These are phyloP conservation scores for Amanita brunnescens DNA, from an alignment of 768 basidiomycete species.

Conservation along the genomic window DNA sequence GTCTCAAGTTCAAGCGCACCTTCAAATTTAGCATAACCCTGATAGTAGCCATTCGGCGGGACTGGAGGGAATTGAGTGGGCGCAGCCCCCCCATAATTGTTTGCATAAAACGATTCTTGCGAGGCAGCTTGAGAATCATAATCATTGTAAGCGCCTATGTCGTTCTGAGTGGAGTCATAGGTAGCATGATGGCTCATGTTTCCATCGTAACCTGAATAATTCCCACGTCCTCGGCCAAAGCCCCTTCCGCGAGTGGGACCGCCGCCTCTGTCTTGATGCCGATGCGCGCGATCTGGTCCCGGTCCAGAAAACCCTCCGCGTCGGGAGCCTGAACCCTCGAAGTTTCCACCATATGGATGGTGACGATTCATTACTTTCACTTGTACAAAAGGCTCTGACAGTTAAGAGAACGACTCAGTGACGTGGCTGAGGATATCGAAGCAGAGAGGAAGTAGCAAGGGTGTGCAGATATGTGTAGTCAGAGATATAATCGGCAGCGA, in stretches of 20 bases:
- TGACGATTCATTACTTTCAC: constrained; percentile 70
- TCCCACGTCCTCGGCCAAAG: constrained; percentile 26
- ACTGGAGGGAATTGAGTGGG: constrained; percentile 44
- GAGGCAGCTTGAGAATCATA: constrained; percentile 47
- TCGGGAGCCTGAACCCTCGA: constrained; percentile 41
- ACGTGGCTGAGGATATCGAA: constrained; percentile 22
- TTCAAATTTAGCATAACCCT: constrained; percentile 64
- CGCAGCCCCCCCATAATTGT: constrained; percentile 44
- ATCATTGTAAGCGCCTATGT: constrained; percentile 58
- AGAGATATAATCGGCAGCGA: constrained; percentile 3
- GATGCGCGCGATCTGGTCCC: constrained; percentile 68
- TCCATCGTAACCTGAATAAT: constrained; percentile 48
- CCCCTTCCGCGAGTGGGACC: constrained; percentile 35
- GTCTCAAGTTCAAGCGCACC: constrained; percentile 80
- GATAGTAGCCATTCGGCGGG: constrained; percentile 42
- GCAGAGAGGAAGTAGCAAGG: not conserved
- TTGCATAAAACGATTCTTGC: constrained; percentile 64
- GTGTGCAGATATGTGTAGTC: constrained; percentile 8
- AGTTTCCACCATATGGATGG: constrained; percentile 72
- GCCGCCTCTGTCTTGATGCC: constrained; percentile 51
- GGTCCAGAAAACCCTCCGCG: constrained; percentile 62
- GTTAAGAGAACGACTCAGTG: constrained; percentile 21
- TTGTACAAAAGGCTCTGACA: constrained; percentile 15
- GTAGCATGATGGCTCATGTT: constrained; percentile 40
- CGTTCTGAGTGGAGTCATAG: constrained; percentile 57